Percentiles rank a stretch among this genome's conserved stretches.
Evolutionary conservation across 768 basidiomycete genomes (phyloP).

Genomic region (Phylloporus sp.): DNA sequence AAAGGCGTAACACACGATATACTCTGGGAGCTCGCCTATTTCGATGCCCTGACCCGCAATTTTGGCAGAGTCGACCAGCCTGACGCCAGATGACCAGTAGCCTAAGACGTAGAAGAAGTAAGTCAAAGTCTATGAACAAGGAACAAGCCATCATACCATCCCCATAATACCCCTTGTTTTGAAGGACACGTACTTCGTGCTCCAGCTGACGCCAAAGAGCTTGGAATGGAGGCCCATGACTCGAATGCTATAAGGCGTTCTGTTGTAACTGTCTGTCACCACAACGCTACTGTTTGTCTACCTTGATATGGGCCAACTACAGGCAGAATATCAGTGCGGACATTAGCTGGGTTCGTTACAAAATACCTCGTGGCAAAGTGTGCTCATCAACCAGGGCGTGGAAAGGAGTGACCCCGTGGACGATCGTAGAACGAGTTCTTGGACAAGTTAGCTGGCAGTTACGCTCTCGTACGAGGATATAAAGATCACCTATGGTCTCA

Average conservation of each 20-base stretch:
- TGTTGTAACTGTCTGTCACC: neutral
- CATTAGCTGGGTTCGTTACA: constrained; percentile 9
- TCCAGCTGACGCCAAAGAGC: constrained; percentile 65
- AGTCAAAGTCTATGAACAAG: constrained; percentile 7
- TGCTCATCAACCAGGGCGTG: constrained; percentile 67
- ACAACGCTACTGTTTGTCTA: constrained; percentile 21
- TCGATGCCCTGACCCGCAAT: constrained; percentile 50
- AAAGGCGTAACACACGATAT: constrained; percentile 46
- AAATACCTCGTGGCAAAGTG: constrained; percentile 77
- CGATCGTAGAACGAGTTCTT: constrained; percentile 74
- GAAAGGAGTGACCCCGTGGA: constrained; percentile 58
- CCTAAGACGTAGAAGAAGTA: constrained; percentile 39
- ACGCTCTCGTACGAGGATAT: neutral
- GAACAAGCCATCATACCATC: constrained; percentile 49
- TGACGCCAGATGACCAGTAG: constrained; percentile 76
- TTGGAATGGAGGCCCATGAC: constrained; percentile 77
- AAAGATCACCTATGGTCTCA: constrained; percentile 63
- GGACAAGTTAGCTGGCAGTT: neutral
- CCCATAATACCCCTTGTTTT: constrained; percentile 74
- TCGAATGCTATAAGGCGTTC: constrained; percentile 56
- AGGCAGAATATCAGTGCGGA: constrained; percentile 4
- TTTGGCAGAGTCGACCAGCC: constrained; percentile 60
- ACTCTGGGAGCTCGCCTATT: constrained; percentile 67
- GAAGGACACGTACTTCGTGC: constrained; percentile 64
- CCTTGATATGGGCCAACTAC: constrained; percentile 82